A percentile compares a stretch with the other conserved stretches of the same genome.
Evolutionary conservation across 139 green algal genomes (phyloP).

Genomic region (Chlorella ohadii): DNA sequence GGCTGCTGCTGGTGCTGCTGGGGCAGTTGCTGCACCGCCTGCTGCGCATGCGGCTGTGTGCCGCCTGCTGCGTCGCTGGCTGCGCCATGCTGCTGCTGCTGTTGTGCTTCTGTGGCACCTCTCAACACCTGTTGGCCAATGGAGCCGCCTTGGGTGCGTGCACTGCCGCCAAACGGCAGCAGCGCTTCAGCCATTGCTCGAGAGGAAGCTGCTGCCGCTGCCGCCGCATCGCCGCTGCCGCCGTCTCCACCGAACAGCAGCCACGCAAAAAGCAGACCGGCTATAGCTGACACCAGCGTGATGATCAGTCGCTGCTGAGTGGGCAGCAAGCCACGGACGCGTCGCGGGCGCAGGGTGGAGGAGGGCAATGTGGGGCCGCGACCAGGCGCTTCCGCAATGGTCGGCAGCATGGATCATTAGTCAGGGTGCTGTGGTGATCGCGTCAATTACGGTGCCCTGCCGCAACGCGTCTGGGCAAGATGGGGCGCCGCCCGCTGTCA

Average conservation of each 20-base stretch:
- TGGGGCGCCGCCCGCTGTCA: too few relatives aligned
- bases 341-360: not conserved
- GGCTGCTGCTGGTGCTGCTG: slow-evolving; percentile 1
- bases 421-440: too few relatives aligned
- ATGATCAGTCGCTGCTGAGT: not conserved
- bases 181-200: too few relatives aligned
- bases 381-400: too few relatives aligned
- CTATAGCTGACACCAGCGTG: not conserved
- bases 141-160: not conserved
- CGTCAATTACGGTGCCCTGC: too few relatives aligned
- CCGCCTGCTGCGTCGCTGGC: not conserved
- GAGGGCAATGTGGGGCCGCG: too few relatives aligned
- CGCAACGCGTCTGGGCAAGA: too few relatives aligned
- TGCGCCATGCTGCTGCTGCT: not conserved
- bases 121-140: not conserved
- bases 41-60: not conserved
- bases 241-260: not conserved
- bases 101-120: not conserved
- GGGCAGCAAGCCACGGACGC: not conserved
- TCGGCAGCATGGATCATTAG: too few relatives aligned
- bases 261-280: not conserved
- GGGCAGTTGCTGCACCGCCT: not conserved
- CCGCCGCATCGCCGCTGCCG: not conserved
- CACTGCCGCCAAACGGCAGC: too few relatives aligned
- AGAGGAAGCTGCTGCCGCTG: not conserved